These are phyloP conservation scores for Cutaneotrichosporon mucoides DNA, from an alignment of 1,284 basidiomycete species.

Conservation along the genomic window DNA sequence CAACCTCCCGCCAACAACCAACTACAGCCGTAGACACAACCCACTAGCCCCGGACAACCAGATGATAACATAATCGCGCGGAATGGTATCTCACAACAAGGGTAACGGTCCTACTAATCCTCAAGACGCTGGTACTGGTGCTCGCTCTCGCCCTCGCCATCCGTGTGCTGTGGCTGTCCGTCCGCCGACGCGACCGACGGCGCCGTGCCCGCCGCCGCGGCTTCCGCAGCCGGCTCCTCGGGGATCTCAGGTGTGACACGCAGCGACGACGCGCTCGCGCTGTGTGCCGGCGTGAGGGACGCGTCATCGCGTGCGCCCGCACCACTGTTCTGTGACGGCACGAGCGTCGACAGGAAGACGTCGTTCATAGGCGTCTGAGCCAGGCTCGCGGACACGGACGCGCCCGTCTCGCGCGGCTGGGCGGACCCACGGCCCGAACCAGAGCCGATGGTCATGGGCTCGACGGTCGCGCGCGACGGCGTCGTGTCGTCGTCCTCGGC, in stretches of 20 bases:
- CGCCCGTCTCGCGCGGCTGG: not conserved
- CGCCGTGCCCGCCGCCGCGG: not conserved
- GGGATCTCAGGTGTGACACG: conserved; percentile 8
- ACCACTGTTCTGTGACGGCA: not conserved
- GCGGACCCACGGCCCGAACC: not conserved
- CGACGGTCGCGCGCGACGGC: conserved; percentile 2
- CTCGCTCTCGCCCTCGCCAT: no score
- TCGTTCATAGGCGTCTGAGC: conserved; percentile 52
- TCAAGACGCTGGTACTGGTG: no score
- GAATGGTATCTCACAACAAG: no score
- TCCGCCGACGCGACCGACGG: not conserved
- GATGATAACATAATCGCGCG: no score
- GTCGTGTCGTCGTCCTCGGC: not conserved
- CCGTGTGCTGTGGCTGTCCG: no score
- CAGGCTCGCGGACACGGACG: conserved; percentile 3
- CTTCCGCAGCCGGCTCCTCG: conserved; percentile 10
- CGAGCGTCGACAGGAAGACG: conserved; percentile 49
- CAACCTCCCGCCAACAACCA: no score
- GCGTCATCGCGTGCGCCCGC: not conserved
- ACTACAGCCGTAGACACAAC: no score
- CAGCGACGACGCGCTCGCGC: not conserved
- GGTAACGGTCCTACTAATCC: no score
- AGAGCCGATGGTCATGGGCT: conserved; percentile 8
- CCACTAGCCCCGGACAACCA: no score
- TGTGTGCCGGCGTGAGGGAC: not conserved